phyloP scores from a whole-genome alignment of 2,329 filamentous ascomycete genomes.

The Phialemoniopsis sp. region DNA sequence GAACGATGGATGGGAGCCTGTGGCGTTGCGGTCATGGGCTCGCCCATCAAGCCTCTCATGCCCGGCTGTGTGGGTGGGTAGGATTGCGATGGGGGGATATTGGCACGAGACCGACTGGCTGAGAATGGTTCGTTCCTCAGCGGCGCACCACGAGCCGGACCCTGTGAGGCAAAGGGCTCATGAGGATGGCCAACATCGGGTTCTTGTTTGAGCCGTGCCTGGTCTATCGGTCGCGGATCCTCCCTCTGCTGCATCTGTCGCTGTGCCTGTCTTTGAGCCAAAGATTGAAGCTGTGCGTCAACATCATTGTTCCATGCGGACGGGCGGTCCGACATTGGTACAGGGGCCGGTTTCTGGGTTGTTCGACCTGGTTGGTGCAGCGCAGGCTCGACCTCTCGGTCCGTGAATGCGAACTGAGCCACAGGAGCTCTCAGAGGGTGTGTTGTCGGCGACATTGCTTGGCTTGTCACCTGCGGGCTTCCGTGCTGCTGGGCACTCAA shows the following conservation, averaged over 20 bases:
- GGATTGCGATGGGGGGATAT: no score
- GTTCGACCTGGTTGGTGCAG: constrained; percentile 15
- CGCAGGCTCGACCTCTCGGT: constrained; percentile 31
- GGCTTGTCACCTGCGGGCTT: constrained; percentile 29
- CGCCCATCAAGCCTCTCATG: no score
- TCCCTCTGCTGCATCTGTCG: constrained; percentile 21
- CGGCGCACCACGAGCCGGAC: constrained; percentile 30
- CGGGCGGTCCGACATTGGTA: constrained; percentile 28
- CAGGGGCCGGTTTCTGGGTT: constrained; percentile 14
- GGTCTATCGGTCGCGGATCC: constrained; percentile 12
- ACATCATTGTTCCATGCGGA: constrained; percentile 11
- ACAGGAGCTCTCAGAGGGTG: constrained; percentile 38
- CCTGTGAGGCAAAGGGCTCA: constrained; percentile 37
- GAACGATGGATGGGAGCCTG: constrained; percentile 10
- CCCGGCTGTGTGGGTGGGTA: no score
- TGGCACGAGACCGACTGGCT: no score
- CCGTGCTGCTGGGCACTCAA: constrained; percentile 12
- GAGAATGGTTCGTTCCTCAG: constrained; percentile 30
- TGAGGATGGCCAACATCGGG: constrained; percentile 40
- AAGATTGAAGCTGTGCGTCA: constrained; percentile 23
- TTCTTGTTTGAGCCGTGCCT: constrained; percentile 44
- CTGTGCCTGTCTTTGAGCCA: constrained; percentile 24
- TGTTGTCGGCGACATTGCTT: constrained; percentile 41
- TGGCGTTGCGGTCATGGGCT: constrained; percentile 17
- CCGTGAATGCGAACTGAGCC: constrained; percentile 35